A percentile compares a stretch with the other conserved stretches of the same genome.
phyloP scores from a whole-genome alignment of 202 grass and related monocot species.

The Eragrostis tef region DNA sequence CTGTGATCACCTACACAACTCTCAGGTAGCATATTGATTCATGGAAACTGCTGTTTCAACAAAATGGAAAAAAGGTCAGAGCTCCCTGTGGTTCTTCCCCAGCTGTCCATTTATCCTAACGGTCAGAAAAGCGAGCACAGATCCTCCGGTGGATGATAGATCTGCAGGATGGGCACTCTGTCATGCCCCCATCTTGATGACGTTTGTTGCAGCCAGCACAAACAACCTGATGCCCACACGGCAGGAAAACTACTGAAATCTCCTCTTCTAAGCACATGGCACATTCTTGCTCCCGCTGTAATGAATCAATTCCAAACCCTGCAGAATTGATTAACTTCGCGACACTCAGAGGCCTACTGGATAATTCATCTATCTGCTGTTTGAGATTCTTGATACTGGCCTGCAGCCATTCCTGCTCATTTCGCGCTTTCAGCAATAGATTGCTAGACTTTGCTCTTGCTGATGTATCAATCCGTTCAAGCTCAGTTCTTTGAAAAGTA shows the following conservation, averaged over 20 bases:
- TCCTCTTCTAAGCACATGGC: constrained; percentile 81
- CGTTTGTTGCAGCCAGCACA: constrained; percentile 67
- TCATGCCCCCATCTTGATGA: constrained; percentile 62
- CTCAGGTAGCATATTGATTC: background rate
- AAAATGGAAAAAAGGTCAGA: background rate
- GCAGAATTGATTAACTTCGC: constrained; percentile 29
- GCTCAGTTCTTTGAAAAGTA: constrained; percentile 53
- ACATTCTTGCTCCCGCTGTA: constrained; percentile 71
- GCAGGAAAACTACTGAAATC: constrained; percentile 71
- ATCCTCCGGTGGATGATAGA: constrained; percentile 62
- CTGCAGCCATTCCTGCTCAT: constrained; percentile 57
- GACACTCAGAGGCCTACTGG: constrained; percentile 34
- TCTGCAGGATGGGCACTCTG: constrained; percentile 72
- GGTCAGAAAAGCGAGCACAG: constrained; percentile 42
- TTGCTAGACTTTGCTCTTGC: constrained; percentile 58
- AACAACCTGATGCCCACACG: constrained; percentile 73
- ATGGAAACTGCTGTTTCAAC: background rate
- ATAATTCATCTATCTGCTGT: constrained; percentile 50
- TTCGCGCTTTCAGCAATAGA: constrained; percentile 61
- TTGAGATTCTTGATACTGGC: constrained; percentile 54
- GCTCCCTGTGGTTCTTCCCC: background rate
- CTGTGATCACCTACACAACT: background rate
- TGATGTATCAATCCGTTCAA: constrained; percentile 53
- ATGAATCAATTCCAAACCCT: constrained; percentile 39
- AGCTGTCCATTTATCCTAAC: constrained; percentile 33